Conservation (phyloP, 1,139 yeast genomes). For the Hemisphaericaspora subhashii region DNA sequence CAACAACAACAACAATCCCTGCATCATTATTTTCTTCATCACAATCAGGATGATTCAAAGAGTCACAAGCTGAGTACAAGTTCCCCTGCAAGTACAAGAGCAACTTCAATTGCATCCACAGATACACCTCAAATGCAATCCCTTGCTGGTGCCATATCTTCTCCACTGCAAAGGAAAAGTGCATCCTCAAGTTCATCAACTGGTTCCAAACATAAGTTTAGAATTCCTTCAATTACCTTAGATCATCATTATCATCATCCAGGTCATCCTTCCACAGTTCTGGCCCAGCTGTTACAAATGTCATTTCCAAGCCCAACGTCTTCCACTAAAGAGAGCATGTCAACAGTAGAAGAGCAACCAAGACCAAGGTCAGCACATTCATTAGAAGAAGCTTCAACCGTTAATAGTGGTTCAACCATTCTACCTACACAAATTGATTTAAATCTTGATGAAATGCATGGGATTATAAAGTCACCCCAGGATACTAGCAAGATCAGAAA, state of each 20-base stretch:
- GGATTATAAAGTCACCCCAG: conserved; percentile 43
- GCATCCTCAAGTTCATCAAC: conserved; percentile 16
- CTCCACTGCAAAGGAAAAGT: conserved; percentile 14
- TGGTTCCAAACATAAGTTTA: conserved; percentile 32
- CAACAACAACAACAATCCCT: conserved; percentile 4
- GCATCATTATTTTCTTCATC: conserved; percentile 3
- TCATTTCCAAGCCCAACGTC: conserved; percentile 7
- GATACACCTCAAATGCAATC: neutral
- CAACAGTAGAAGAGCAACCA: conserved; percentile 4
- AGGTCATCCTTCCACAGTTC: conserved; percentile 9
- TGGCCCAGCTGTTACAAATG: conserved; percentile 13
- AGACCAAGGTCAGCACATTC: conserved; percentile 4
- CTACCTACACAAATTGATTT: conserved; percentile 31
- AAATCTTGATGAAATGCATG: conserved; percentile 55
- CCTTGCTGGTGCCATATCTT: neutral
- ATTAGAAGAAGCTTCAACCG: conserved; percentile 1
- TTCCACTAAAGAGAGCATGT: neutral
- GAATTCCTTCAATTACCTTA: conserved; percentile 37
- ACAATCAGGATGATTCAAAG: conserved; percentile 1
- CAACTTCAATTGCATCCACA: neutral
- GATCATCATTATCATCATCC: conserved; percentile 27
- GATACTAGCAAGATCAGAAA: neutral
- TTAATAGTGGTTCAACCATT: neutral
- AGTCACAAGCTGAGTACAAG: conserved; percentile 1
- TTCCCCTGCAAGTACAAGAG: conserved; percentile 5